These are phyloP conservation scores for Tricholoma matsutake DNA, from an alignment of 768 basidiomycete species.

Conservation along the genomic window DNA sequence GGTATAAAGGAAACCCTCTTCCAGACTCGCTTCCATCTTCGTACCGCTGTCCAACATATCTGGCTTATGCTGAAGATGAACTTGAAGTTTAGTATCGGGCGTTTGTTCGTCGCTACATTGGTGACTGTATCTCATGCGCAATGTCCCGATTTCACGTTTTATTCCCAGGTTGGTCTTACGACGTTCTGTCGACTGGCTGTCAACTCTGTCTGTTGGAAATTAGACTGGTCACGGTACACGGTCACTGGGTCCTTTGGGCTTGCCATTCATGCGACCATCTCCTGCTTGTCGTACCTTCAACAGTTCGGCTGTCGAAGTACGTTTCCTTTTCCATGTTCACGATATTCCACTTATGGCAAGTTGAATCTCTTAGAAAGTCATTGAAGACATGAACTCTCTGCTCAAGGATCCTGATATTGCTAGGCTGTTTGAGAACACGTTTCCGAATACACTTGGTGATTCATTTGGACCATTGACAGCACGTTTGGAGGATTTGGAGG, in stretches of 20 bases:
- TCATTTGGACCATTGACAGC: not conserved
- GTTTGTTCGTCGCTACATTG: conserved; percentile 23
- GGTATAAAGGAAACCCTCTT: conserved; percentile 12
- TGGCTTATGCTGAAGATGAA: conserved; percentile 20
- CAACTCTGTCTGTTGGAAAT: not conserved
- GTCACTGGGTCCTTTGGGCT: conserved; percentile 55
- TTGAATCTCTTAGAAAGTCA: conserved; percentile 51
- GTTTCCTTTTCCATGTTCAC: not conserved
- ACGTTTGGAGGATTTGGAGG: not conserved
- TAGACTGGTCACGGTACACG: conserved; percentile 58
- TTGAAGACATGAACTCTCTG: conserved; percentile 66
- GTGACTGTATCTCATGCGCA: conserved; percentile 29
- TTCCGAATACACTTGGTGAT: conserved; percentile 77
- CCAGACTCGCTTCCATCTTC: not conserved
- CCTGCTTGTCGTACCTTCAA: conserved; percentile 74
- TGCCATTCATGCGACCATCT: conserved; percentile 73
- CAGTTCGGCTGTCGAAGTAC: conserved; percentile 70
- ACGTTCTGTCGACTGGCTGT: not conserved
- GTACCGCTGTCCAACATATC: conserved; percentile 1
- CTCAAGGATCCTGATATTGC: conserved; percentile 78
- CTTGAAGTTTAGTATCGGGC: conserved; percentile 20
- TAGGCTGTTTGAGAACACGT: conserved; percentile 77
- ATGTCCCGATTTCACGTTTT: conserved; percentile 63
- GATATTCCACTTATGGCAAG: not conserved
- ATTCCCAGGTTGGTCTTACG: conserved; percentile 43